Percentiles rank a stretch among this genome's conserved stretches.
These are phyloP conservation scores for Lactarius vividus DNA, from an alignment of 768 basidiomycete genomes.

Conservation along the genomic window DNA sequence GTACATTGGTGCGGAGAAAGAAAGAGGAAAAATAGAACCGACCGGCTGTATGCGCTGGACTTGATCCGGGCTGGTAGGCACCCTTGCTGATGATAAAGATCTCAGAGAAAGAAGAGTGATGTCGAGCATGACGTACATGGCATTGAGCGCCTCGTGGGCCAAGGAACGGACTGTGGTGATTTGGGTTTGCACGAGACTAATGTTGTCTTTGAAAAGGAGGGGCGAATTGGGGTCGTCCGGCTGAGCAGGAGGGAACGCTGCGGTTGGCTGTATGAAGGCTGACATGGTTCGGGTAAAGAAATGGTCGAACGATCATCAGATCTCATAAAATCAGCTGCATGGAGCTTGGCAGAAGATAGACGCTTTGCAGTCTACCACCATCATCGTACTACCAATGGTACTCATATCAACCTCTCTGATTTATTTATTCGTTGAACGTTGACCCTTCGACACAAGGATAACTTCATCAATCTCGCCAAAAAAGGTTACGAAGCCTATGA, in stretches of 20 bases:
- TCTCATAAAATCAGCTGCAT: neutral
- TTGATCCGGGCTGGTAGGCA: constrained; percentile 24
- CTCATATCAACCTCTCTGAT: neutral
- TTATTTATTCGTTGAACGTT: neutral
- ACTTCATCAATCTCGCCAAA: constrained; percentile 68
- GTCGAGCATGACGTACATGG: constrained; percentile 19
- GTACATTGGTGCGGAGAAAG: neutral
- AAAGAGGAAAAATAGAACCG: neutral
- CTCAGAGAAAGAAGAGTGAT: neutral
- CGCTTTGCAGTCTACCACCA: neutral
- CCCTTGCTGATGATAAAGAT: constrained; percentile 12
- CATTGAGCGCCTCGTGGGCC: constrained; percentile 23
- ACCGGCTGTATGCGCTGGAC: constrained; percentile 22
- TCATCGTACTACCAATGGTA: constrained; percentile 14
- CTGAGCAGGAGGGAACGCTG: constrained; percentile 14
- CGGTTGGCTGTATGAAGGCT: constrained; percentile 14
- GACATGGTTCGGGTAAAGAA: constrained; percentile 15
- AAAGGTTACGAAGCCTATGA: constrained; percentile 57
- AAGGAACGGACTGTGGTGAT: constrained; percentile 21
- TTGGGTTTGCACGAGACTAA: constrained; percentile 19
- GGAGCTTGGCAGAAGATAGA: neutral
- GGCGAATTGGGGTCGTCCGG: constrained; percentile 27
- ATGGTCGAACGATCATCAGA: neutral
- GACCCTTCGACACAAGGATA: constrained; percentile 46
- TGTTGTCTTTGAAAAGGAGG: constrained; percentile 25